Evolutionary conservation across 2,329 filamentous ascomycete species (phyloP).

Genomic region (Hymenoscyphus repandus): DNA sequence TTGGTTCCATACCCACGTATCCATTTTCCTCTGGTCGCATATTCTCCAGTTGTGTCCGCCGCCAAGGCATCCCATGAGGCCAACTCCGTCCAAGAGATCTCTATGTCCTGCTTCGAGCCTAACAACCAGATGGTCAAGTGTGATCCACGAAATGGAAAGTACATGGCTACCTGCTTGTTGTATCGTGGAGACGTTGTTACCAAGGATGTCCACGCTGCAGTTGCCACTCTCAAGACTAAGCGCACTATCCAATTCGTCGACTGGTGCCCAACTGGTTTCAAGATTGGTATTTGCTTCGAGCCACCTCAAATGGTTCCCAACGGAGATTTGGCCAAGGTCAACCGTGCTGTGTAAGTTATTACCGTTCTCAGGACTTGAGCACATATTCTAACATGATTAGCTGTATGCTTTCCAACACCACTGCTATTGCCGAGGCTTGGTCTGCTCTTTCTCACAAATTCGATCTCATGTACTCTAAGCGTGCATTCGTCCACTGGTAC

Average conservation of each 20-base stretch:
- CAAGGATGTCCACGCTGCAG: slow-evolving; percentile 88
- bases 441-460: slow-evolving; percentile 95
- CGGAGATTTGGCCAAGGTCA: slow-evolving; percentile 95
- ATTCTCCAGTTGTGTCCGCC: slow-evolving; percentile 88
- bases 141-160: slow-evolving; percentile 97
- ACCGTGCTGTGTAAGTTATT: slow-evolving; percentile 84
- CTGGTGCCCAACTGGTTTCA: slow-evolving; percentile 99
- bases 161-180: slow-evolving; percentile 97
- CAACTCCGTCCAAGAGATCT: slow-evolving; percentile 98
- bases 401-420: slow-evolving; percentile 99
- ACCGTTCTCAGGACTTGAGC: background rate
- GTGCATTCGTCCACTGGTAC: slow-evolving; percentile 99
- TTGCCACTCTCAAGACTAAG: slow-evolving; percentile 98
- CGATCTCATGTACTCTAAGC: slow-evolving; percentile 99
- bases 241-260: slow-evolving; percentile 98
- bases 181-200: slow-evolving; percentile 98
- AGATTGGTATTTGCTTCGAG: slow-evolving; percentile 99
- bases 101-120: slow-evolving; percentile 98
- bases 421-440: slow-evolving; percentile 97
- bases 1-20: slow-evolving; percentile 98
- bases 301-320: slow-evolving; percentile 93
- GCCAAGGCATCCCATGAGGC: slow-evolving; percentile 96
- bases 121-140: slow-evolving; percentile 99
- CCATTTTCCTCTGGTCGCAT: slow-evolving; percentile 97
- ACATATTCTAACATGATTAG: slow-evolving; percentile 38